Base-by-base conservation (phyloP, 345 rosid genomes). In the Ricinus communis region DNA sequence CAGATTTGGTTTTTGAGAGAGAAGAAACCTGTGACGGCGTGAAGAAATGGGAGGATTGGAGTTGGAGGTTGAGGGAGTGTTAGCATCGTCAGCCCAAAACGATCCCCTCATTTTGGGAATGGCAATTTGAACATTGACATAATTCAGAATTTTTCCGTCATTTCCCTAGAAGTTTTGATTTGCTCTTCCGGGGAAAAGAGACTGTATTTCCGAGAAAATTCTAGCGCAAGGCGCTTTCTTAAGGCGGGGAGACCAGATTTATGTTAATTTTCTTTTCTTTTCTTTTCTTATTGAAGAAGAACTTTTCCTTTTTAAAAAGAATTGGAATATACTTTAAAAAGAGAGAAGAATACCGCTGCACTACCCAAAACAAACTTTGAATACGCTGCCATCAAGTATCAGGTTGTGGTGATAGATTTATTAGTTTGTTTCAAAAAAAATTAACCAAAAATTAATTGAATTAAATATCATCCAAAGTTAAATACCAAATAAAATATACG, bases 91-190 rank as follows among this genome's bases (percentile, higher is more conserved):
- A 0, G 21, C 63, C 41, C 41, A 31, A 59, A 59, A 59, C 24
- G 63, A 59, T 31, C 63, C 63, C 25, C 63, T 59, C 63, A 59
- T 59, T 18, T 16, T 43, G 47, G 47, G 47, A 43, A 8, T 1
- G 5, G 2, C 5, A 31, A 58, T 2, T 5, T 8, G 7, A 59
- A 33, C 11, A 33, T 16, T 14, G 33, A 2, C 41, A 58, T 58
- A n/a, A 0, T 6, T 5, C 22, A 43, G 45, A 31, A n/a, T 15
- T 8, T 59, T 59, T 59, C 43, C 63, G 43, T 5, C 58, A 54
- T 54, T 54, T 25, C 31, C 43, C 43, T 13, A 30, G 43, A 59
- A 59, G 33, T 31, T 21, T 53, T 21, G 11, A 18, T 1, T 52
- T 2, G 58, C 30, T 19, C 8, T 6, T 33, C 19, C 27, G 3